Percentiles rank a stretch among this genome's conserved stretches.
phyloP scores from a whole-genome alignment of 2,329 filamentous ascomycete species.

The Coniochaeta sp. region DNA sequence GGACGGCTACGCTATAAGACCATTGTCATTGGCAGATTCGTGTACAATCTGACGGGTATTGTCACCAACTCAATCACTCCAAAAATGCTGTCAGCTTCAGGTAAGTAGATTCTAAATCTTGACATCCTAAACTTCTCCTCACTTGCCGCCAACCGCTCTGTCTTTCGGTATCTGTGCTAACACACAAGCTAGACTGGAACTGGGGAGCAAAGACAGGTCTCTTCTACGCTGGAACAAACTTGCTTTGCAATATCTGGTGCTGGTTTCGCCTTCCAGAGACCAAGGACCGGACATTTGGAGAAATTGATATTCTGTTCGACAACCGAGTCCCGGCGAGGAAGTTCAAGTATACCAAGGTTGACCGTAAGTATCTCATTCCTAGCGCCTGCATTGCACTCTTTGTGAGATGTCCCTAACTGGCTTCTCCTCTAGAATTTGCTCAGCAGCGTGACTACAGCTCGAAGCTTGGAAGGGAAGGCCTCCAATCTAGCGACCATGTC shows the following conservation, averaged over 20 bases:
- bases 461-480: too few relatives aligned
- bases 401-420: too few relatives aligned
- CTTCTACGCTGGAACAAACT: constrained; percentile 21
- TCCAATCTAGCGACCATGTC: too few relatives aligned
- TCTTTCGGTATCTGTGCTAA: constrained; percentile 5
- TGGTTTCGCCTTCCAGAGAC: constrained; percentile 24
- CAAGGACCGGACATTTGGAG: constrained; percentile 12
- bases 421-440: too few relatives aligned
- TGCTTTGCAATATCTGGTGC: constrained; percentile 20
- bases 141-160: background rate
- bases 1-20: constrained; percentile 17
- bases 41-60: constrained; percentile 18
- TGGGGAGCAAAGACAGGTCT: constrained; percentile 22
- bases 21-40: constrained; percentile 16
- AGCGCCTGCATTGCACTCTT: too few relatives aligned
- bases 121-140: constrained; percentile 1
- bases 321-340: constrained; percentile 14
- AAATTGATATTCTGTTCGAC: constrained; percentile 19
- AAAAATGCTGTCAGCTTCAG: constrained; percentile 15
- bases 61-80: constrained; percentile 19
- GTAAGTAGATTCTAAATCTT: constrained; percentile 11
- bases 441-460: too few relatives aligned
- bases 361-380: too few relatives aligned
- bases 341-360: constrained; percentile 20
- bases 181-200: constrained; percentile 16